Conservation (phyloP, 176 grass and related monocot species). For the Musa troglodytarum region DNA sequence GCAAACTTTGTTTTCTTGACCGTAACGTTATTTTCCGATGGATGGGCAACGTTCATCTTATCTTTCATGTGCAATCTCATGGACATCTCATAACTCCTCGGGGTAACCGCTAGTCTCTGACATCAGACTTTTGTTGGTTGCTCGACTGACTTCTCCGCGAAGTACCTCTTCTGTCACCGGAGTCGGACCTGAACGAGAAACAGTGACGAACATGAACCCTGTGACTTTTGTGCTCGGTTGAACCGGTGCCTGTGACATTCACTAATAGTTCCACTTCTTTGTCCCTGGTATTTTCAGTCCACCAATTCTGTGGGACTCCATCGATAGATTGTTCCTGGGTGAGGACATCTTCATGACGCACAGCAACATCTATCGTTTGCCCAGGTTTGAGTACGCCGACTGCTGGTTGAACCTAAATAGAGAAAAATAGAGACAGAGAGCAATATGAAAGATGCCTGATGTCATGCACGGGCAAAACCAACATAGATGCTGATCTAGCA, state of each 20-base stretch:
- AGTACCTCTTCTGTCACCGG: conserved; percentile 17
- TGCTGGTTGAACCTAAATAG: conserved; percentile 60
- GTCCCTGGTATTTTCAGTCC: conserved; percentile 80
- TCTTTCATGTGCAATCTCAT: background rate
- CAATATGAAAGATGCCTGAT: background rate
- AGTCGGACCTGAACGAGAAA: conserved; percentile 29
- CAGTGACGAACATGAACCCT: conserved; percentile 52
- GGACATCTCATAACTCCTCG: background rate
- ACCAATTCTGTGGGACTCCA: conserved; percentile 86
- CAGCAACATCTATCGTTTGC: conserved; percentile 57
- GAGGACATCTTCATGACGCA: conserved; percentile 81
- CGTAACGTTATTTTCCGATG: background rate
- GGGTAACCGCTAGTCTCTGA: conserved; percentile 32
- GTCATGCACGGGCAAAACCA: background rate
- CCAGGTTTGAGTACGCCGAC: conserved; percentile 61
- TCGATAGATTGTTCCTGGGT: conserved; percentile 77
- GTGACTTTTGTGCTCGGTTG: conserved; percentile 50
- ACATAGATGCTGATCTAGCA: background rate
- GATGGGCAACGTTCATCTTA: background rate
- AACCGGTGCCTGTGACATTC: conserved; percentile 55
- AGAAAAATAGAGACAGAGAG: background rate
- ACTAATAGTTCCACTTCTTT: conserved; percentile 54
- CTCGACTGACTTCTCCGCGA: conserved; percentile 47
- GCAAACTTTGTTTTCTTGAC: background rate
- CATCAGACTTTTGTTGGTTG: conserved; percentile 42